These are phyloP conservation scores for Daldinia decipiens DNA, from an alignment of 495 filamentous ascomycete genomes.

Conservation along the genomic window DNA sequence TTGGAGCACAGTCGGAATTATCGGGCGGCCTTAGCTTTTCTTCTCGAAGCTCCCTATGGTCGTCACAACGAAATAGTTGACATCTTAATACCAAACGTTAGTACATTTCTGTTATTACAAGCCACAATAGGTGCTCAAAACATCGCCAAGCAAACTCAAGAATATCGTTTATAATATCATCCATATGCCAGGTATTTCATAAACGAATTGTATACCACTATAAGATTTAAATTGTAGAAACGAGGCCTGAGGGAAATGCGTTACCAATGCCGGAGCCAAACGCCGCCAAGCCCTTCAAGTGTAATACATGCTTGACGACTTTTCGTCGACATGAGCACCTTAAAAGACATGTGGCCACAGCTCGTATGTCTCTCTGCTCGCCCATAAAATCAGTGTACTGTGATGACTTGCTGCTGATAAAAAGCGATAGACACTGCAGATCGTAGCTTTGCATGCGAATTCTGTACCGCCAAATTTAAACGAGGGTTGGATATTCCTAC, in stretches of 20 bases:
- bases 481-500: background rate
- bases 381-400: background rate
- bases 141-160: background rate
- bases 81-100: background rate
- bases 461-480: slow-evolving; percentile 1
- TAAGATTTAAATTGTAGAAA: background rate
- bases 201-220: background rate
- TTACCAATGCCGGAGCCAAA: background rate
- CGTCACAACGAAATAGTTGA: background rate
- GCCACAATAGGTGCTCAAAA: background rate
- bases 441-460: slow-evolving; percentile 3
- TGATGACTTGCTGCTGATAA: background rate
- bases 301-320: background rate
- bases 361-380: background rate
- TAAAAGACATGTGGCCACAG: background rate
- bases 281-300: background rate
- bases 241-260: background rate
- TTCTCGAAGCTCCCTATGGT: background rate
- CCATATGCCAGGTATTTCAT: background rate
- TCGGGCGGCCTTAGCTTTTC: background rate
- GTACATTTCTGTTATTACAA: background rate
- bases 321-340: slow-evolving; percentile 2
- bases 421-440: slow-evolving; percentile 1
- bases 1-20: background rate
- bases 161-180: background rate